Evolutionary conservation across 495 filamentous ascomycete species (phyloP).

Genomic region (Aspergillus coremiiformis): DNA sequence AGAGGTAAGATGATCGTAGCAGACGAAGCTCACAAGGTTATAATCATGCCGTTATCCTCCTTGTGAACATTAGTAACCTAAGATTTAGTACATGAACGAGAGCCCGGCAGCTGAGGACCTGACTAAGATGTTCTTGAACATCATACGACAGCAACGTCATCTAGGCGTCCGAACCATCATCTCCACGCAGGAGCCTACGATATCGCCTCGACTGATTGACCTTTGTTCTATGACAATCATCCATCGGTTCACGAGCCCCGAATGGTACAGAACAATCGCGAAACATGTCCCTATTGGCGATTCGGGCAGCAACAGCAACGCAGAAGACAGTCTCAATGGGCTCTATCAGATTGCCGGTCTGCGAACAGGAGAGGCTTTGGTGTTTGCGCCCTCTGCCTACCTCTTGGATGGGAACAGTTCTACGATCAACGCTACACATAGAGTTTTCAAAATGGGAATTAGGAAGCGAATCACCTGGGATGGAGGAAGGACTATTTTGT

Average conservation of each 20-base stretch:
- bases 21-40: conserved; percentile 55
- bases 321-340: conserved; percentile 16
- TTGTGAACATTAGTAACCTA: not conserved
- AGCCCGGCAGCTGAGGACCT: conserved; percentile 34
- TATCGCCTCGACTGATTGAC: conserved; percentile 59
- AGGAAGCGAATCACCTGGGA: conserved; percentile 24
- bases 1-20: conserved; percentile 47
- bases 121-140: conserved; percentile 55
- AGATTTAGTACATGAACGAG: conserved; percentile 41
- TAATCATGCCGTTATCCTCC: not conserved
- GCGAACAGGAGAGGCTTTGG: conserved; percentile 53
- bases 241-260: conserved; percentile 66
- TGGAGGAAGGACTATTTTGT: conserved; percentile 20
- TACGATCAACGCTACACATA: conserved; percentile 11
- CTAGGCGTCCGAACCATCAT: conserved; percentile 58
- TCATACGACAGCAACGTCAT: conserved; percentile 69
- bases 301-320: conserved; percentile 6
- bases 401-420: conserved; percentile 22
- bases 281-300: conserved; percentile 44
- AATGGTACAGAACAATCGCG: conserved; percentile 54
- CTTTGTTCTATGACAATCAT: conserved; percentile 64
- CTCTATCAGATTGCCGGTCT: conserved; percentile 53
- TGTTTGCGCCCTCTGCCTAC: conserved; percentile 58
- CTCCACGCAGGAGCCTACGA: conserved; percentile 72
- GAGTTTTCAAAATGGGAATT: conserved; percentile 17